Conservation (phyloP, 352 stramenopile species). For the Phytophthora ramorum region DNA sequence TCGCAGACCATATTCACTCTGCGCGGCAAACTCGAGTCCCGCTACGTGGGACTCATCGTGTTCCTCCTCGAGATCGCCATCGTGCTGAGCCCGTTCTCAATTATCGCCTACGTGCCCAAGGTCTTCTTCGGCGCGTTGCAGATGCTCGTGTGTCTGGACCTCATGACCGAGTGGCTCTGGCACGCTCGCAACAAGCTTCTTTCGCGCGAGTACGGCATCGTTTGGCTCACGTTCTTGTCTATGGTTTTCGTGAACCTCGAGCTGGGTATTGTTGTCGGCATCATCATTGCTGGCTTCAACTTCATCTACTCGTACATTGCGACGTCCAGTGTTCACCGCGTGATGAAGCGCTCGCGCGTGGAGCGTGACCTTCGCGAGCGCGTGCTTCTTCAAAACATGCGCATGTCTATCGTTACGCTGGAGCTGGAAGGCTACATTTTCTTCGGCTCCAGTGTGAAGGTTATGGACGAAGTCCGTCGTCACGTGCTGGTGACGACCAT, state of each 20-base stretch:
- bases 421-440: constrained; percentile 90
- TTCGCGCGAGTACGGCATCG: constrained; percentile 92
- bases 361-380: constrained; percentile 82
- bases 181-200: constrained; percentile 89
- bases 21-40: constrained; percentile 77
- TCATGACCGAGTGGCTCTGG: constrained; percentile 97
- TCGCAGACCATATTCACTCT: constrained; percentile 95
- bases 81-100: constrained; percentile 92
- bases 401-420: constrained; percentile 86
- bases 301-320: constrained; percentile 89
- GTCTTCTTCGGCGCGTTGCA: constrained; percentile 98
- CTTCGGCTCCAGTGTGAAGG: constrained; percentile 87
- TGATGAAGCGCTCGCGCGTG: constrained; percentile 84
- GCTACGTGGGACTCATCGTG: constrained; percentile 77
- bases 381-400: constrained; percentile 69
- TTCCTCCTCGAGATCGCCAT: constrained; percentile 78
- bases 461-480: constrained; percentile 88
- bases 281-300: constrained; percentile 90
- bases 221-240: constrained; percentile 94
- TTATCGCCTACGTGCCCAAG: constrained; percentile 97
- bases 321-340: constrained; percentile 71
- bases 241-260: constrained; percentile 96
- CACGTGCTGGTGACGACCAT: constrained; percentile 72
- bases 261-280: constrained; percentile 94
- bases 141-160: constrained; percentile 96